Evolutionary conservation across 2,329 filamentous ascomycete species (phyloP).

Genomic region (Epichloe gansuensis): DNA sequence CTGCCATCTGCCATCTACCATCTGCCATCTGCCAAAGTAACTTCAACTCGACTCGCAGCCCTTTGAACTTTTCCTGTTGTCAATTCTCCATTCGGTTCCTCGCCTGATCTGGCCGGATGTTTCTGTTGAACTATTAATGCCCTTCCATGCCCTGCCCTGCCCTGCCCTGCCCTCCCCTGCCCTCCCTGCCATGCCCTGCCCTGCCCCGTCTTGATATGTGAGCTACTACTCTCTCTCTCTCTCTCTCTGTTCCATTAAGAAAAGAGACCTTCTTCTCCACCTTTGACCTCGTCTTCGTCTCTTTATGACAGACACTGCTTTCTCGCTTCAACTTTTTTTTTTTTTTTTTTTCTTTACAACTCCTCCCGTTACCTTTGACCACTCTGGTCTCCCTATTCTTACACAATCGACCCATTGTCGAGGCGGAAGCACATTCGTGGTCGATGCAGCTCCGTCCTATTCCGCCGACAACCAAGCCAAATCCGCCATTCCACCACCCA

Average conservation of each 20-base stretch:
- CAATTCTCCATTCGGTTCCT: not conserved
- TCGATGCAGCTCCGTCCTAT: not conserved
- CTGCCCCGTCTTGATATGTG: not conserved
- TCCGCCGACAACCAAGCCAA: not conserved
- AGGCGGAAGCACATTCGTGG: no score
- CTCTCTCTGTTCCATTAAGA: no score
- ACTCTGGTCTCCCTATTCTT: no score
- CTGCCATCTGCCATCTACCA: not conserved
- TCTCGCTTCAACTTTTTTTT: not conserved
- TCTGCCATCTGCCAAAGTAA: not conserved
- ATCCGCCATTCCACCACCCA: not conserved
- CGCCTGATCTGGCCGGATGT: not conserved
- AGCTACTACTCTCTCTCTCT: no score
- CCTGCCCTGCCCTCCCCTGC: not conserved
- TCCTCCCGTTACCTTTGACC: not conserved
- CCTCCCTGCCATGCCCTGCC: not conserved
- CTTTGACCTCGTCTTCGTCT: not conserved
- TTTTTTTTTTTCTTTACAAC: no score
- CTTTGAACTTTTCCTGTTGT: not conserved
- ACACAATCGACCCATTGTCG: no score
- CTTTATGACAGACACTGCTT: not conserved
- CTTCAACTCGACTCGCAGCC: not conserved
- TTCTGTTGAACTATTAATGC: constrained; percentile 4
- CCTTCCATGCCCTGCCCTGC: not conserved
- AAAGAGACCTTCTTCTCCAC: not conserved